Percentiles rank a stretch among this genome's conserved stretches.
Conservation (phyloP, 495 filamentous ascomycete genomes). For the Darksidea phi region DNA sequence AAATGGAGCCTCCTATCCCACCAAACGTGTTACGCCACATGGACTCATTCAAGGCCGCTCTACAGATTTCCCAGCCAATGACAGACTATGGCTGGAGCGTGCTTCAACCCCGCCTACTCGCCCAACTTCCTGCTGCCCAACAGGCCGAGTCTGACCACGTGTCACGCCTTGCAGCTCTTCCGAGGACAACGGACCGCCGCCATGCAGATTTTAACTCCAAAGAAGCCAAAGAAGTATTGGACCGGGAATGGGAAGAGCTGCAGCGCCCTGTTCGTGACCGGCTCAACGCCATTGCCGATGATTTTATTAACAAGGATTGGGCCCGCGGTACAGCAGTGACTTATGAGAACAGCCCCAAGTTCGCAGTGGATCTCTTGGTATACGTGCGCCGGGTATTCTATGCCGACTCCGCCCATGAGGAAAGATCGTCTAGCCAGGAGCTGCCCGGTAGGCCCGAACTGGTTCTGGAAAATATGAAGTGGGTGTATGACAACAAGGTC, state of each 20-base stretch:
- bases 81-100: conserved; percentile 64
- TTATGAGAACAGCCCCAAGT: conserved; percentile 58
- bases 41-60: conserved; percentile 66
- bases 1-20: conserved; percentile 60
- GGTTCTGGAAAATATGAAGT: conserved; percentile 82
- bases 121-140: conserved; percentile 61
- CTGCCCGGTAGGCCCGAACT: conserved; percentile 56
- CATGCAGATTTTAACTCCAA: conserved; percentile 51
- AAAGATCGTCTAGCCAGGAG: conserved; percentile 48
- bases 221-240: conserved; percentile 59
- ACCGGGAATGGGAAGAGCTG: conserved; percentile 65
- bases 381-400: conserved; percentile 64
- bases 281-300: conserved; percentile 61
- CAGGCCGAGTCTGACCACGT: conserved; percentile 50
- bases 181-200: conserved; percentile 46
- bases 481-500: conserved; percentile 73
- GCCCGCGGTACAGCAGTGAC: conserved; percentile 54
- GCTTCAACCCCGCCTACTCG: conserved; percentile 62
- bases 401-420: conserved; percentile 53
- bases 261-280: conserved; percentile 61
- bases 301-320: conserved; percentile 62
- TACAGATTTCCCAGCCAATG: conserved; percentile 62
- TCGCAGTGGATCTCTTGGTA: conserved; percentile 65
- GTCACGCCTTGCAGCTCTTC: conserved; percentile 45
- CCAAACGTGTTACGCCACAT: conserved; percentile 61